phyloP scores from a whole-genome alignment of 2,329 filamentous ascomycete species.

The Cladosporium sp. region DNA sequence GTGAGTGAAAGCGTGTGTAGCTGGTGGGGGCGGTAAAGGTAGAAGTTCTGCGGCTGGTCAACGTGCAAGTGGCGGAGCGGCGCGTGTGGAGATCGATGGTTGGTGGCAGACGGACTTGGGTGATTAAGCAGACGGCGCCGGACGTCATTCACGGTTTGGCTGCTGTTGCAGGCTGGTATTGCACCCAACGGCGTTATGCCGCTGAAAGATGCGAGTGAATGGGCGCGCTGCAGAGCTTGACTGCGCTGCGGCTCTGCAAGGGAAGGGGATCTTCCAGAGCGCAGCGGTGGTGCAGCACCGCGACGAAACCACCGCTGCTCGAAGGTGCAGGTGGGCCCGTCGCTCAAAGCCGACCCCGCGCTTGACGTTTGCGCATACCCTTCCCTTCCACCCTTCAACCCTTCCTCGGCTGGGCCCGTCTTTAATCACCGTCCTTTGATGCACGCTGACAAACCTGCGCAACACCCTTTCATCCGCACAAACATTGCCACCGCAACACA shows the following conservation, averaged over 20 bases:
- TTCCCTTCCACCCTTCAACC: no score
- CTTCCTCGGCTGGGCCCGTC: no score
- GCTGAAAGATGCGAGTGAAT: no score
- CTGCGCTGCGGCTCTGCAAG: no score
- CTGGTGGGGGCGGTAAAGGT: background rate
- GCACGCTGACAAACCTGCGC: background rate
- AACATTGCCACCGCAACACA: no score
- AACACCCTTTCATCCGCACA: no score
- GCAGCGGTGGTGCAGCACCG: no score
- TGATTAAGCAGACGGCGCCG: slow-evolving; percentile 1
- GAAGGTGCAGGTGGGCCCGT: background rate
- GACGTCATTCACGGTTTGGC: background rate
- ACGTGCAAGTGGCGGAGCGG: background rate
- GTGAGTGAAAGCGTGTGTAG: slow-evolving; percentile 1
- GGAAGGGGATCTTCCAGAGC: no score
- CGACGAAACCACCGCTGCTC: no score
- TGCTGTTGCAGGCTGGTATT: no score
- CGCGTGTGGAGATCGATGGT: background rate
- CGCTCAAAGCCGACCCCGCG: background rate
- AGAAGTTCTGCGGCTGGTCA: slow-evolving; percentile 4
- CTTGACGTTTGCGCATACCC: background rate
- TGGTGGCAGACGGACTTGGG: background rate
- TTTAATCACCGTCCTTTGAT: background rate
- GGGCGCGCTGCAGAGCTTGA: no score
- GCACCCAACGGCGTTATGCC: no score